These are phyloP conservation scores for Vachellia collinsii DNA, from an alignment of 306 rosid genomes.

Conservation along the genomic window DNA sequence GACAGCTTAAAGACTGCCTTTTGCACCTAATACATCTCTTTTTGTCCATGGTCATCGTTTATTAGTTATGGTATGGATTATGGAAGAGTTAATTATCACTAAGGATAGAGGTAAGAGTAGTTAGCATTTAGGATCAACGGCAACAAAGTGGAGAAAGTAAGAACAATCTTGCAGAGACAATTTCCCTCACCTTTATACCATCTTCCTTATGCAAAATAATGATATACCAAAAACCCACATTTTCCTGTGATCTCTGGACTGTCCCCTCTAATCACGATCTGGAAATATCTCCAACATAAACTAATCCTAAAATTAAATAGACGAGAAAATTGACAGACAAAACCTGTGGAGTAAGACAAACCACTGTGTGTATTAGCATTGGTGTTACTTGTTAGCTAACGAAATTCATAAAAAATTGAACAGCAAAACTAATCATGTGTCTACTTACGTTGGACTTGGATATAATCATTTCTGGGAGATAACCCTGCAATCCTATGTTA, in stretches of 20 bases:
- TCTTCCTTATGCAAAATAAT: slow-evolving; percentile 33
- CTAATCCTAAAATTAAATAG: slow-evolving; percentile 34
- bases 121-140: slow-evolving; percentile 7
- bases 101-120: background rate
- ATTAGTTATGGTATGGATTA: slow-evolving; percentile 5
- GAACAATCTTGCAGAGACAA: background rate
- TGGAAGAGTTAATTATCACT: background rate
- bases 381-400: slow-evolving; percentile 5
- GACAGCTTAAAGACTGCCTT: slow-evolving; percentile 1
- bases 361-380: background rate
- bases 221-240: slow-evolving; percentile 21
- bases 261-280: slow-evolving; percentile 37
- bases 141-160: slow-evolving; percentile 13
- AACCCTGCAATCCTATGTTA: slow-evolving; percentile 66
- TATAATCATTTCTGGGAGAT: slow-evolving; percentile 59
- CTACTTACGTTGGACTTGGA: slow-evolving; percentile 60
- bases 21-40: background rate
- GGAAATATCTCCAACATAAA: slow-evolving; percentile 41
- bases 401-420: background rate
- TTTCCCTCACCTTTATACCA: slow-evolving; percentile 42
- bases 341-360: slow-evolving; percentile 51
- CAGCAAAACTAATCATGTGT: background rate
- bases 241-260: slow-evolving; percentile 22
- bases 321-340: slow-evolving; percentile 53
- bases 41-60: slow-evolving; percentile 18